Evolutionary conservation across 2,329 filamentous ascomycete genomes (phyloP).

Genomic region (Escovopsis weberi): DNA sequence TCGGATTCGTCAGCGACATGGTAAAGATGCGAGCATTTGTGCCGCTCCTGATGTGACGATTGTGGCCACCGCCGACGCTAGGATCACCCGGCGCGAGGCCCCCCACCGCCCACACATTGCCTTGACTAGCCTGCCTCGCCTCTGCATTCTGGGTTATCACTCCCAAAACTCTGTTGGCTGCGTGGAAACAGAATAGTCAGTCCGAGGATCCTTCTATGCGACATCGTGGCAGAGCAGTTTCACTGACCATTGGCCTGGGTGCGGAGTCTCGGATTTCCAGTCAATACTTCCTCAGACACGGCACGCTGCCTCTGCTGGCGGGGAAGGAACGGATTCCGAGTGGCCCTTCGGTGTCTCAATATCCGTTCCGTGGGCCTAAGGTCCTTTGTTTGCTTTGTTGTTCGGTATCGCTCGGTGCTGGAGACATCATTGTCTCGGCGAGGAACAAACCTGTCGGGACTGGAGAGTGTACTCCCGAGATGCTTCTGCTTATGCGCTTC

Average conservation of each 20-base stretch:
- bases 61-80: slow-evolving; percentile 47
- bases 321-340: slow-evolving; percentile 27
- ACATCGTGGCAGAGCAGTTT: too few species aligned
- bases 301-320: slow-evolving; percentile 10
- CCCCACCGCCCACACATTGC: slow-evolving; percentile 64
- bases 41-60: slow-evolving; percentile 50
- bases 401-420: slow-evolving; percentile 29
- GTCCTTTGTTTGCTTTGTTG: slow-evolving; percentile 26
- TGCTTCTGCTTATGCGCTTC: background rate
- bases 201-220: background rate
- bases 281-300: background rate
- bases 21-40: slow-evolving; percentile 56
- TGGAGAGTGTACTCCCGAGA: slow-evolving; percentile 6
- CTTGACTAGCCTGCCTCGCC: slow-evolving; percentile 43
- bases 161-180: slow-evolving; percentile 10
- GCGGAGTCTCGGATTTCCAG: background rate
- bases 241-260: background rate
- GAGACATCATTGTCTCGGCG: slow-evolving; percentile 21
- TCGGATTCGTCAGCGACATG: slow-evolving; percentile 30
- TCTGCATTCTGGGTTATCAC: slow-evolving; percentile 11
- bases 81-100: slow-evolving; percentile 44
- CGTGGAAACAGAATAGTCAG: background rate
- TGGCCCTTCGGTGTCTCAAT: slow-evolving; percentile 25
- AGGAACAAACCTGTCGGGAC: slow-evolving; percentile 38
- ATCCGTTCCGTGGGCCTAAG: slow-evolving; percentile 30